These are phyloP conservation scores for Yamadazyma aaseri DNA, from an alignment of 1,139 yeast species.

Conservation along the genomic window DNA sequence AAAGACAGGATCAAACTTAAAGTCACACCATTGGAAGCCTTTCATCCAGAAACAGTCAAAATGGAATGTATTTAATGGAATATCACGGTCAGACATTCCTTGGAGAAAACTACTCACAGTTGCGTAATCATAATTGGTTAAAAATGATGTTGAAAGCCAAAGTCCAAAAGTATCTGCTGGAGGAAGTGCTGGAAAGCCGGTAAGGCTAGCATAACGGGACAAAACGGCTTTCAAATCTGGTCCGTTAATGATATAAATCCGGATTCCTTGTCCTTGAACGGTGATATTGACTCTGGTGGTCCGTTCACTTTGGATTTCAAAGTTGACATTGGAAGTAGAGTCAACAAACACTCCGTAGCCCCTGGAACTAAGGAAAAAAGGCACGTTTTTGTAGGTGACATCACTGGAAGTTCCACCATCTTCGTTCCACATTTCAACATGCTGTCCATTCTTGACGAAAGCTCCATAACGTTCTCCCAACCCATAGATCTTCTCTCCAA, in stretches of 20 bases:
- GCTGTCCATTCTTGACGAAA: constrained; percentile 32
- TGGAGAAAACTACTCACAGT: constrained; percentile 29
- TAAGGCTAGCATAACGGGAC: constrained; percentile 23
- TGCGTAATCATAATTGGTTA: constrained; percentile 29
- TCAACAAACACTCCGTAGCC: constrained; percentile 37
- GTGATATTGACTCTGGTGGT: constrained; percentile 32
- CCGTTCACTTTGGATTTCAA: constrained; percentile 33
- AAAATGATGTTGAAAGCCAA: constrained; percentile 31
- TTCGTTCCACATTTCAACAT: constrained; percentile 35
- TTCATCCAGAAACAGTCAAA: constrained; percentile 41
- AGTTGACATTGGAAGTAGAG: constrained; percentile 25
- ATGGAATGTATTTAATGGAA: constrained; percentile 31
- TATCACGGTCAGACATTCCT: constrained; percentile 33
- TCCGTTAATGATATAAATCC: constrained; percentile 29
- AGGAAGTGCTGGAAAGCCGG: constrained; percentile 35
- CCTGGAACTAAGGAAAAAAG: constrained; percentile 27
- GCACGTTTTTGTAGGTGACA: constrained; percentile 32
- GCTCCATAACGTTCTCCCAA: constrained; percentile 37
- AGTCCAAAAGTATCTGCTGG: constrained; percentile 38
- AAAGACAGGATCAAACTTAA: constrained; percentile 28
- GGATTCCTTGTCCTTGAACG: constrained; percentile 30
- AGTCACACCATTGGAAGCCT: constrained; percentile 34
- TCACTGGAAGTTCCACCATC: constrained; percentile 38
- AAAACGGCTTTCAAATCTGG: constrained; percentile 28
- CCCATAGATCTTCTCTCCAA: constrained; percentile 35